Evolutionary conservation across 2,329 filamentous ascomycete genomes (phyloP), one percentile per base, ranked within the genome.

Genomic region (Ascochyta rabiei): DNA sequence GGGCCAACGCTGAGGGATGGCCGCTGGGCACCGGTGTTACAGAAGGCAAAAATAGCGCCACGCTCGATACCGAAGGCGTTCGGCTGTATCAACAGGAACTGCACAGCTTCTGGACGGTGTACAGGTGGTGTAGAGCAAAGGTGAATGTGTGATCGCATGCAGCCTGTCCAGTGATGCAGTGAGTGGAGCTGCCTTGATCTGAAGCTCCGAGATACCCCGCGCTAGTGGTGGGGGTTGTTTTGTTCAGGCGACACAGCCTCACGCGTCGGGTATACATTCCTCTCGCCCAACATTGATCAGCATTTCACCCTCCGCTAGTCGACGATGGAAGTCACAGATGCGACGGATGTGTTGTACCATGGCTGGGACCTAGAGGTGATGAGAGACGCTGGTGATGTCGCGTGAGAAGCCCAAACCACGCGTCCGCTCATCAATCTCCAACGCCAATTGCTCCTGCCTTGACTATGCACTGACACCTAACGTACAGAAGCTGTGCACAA

Each of bases 401-500:
- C 62, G 69, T 72, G 65, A 69, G 68, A 57, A 30, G 33, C 49
- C 67, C 58, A 39, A 59, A 55, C 38, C 38, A 48, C 61, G 54
- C 57, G 46, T 57, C 41, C 42, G 56, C 38, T 39, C 50, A 50
- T 38, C 49, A 38, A 39, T 35, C 30, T 19, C 47, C 44, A 18
- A 44, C 46, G 43, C 46, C 33, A 9, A 39, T 40, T 28, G 33
- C n/a, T 46, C 33, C 18, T 45, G 13, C 30, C 19, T 30, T 37
- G 6, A 21, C n/a, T 33, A n/a, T 37, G 28, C 37, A 50, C 52
- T 55, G 34, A 55, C 52, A 10, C 7, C 16, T 9, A 7, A 12
- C 23, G 19, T 46, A 46, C 46, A 55, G 52, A 21, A 42, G 9
- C 16, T 34, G 18, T 31, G 46, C 37, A 13, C 46, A 40, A 4